Conservation (phyloP, 345 rosid species). For the Eutrema heterophyllum region DNA sequence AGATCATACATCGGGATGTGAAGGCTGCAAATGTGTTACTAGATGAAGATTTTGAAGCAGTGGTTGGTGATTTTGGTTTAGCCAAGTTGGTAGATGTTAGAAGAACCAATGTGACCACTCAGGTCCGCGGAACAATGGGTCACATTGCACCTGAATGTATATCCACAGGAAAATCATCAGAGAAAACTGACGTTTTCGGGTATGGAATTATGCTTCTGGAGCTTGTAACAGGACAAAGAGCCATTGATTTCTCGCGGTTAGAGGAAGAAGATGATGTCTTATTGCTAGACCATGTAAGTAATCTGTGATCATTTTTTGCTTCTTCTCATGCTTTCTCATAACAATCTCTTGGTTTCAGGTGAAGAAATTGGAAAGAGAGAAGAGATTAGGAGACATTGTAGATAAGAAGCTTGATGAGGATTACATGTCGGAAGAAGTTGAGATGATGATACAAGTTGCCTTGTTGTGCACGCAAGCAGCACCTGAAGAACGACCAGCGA, state of each 20-base stretch:
- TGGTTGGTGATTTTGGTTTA: conserved; percentile 96
- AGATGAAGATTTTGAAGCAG: conserved; percentile 96
- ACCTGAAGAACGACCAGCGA: conserved; percentile 87
- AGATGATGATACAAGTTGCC: conserved; percentile 91
- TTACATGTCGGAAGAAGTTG: conserved; percentile 51
- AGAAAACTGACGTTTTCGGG: conserved; percentile 92
- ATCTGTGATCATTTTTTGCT: not conserved
- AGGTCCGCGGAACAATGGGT: conserved; percentile 99
- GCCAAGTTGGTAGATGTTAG: conserved; percentile 94
- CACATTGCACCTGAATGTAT: conserved; percentile 98
- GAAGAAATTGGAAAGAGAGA: conserved; percentile 37
- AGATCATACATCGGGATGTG: conserved; percentile 96
- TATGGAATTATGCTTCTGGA: conserved; percentile 95
- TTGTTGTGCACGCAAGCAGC: conserved; percentile 83
- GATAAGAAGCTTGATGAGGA: conserved; percentile 30
- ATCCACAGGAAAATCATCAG: conserved; percentile 96
- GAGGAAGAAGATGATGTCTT: conserved; percentile 98
- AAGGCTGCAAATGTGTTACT: conserved; percentile 93
- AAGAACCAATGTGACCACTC: conserved; percentile 85
- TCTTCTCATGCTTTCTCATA: not conserved
- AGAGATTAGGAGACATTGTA: conserved; percentile 31
- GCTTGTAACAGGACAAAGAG: conserved; percentile 98
- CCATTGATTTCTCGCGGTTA: conserved; percentile 94
- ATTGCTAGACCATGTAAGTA: conserved; percentile 89
- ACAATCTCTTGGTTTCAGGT: conserved; percentile 22